phyloP scores from a whole-genome alignment of 2,329 filamentous ascomycete species.

The Cercospora berteroae region DNA sequence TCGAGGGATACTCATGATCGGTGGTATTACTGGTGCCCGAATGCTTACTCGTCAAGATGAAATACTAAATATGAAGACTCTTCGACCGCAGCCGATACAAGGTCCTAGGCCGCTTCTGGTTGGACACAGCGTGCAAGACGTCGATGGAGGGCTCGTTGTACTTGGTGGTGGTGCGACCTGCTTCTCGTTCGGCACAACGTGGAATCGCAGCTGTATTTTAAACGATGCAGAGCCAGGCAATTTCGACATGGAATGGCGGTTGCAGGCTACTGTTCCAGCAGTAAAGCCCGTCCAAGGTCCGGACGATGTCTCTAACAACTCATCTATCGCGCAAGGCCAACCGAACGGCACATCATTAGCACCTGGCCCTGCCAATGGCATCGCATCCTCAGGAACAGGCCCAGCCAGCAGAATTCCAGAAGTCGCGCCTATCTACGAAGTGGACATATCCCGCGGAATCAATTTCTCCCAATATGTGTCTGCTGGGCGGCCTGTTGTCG shows the following conservation, averaged over 20 bases:
- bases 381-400: not conserved
- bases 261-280: slow-evolving; percentile 28
- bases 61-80: slow-evolving; percentile 45
- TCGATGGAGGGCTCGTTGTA: slow-evolving; percentile 56
- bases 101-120: slow-evolving; percentile 65
- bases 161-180: slow-evolving; percentile 81
- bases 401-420: slow-evolving; percentile 19
- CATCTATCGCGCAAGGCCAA: not conserved
- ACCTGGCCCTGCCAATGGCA: not conserved
- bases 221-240: slow-evolving; percentile 29
- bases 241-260: slow-evolving; percentile 31
- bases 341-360: not conserved
- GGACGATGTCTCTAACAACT: slow-evolving; percentile 17
- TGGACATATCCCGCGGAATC: slow-evolving; percentile 51
- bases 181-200: slow-evolving; percentile 86
- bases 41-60: slow-evolving; percentile 53
- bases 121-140: slow-evolving; percentile 59
- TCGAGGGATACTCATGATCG: slow-evolving; percentile 51
- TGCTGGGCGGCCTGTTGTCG: slow-evolving; percentile 60
- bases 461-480: slow-evolving; percentile 62
- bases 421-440: slow-evolving; percentile 48
- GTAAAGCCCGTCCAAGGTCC: slow-evolving; percentile 23
- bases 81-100: slow-evolving; percentile 32
- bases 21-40: slow-evolving; percentile 49
- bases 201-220: slow-evolving; percentile 61